phyloP scores from a whole-genome alignment of 139 green algal genomes.

The Coelastrella sp. region DNA sequence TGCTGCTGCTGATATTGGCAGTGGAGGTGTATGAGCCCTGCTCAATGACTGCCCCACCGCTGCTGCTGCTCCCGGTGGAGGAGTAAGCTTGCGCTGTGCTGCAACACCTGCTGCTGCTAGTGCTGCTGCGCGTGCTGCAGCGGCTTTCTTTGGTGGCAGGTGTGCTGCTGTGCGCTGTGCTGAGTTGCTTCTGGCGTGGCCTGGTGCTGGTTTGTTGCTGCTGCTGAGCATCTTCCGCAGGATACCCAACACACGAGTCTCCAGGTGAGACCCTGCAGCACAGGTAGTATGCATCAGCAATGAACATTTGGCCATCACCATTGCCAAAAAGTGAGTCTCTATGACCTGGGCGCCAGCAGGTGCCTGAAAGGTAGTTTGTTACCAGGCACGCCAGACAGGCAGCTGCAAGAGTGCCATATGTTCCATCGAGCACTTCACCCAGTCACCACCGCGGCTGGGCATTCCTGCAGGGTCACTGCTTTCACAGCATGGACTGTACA shows the following conservation, averaged over 20 bases:
- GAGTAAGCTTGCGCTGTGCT: neutral
- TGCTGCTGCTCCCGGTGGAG: neutral
- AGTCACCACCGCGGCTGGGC: too few relatives aligned
- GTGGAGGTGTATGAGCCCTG: too few relatives aligned
- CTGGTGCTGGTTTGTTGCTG: conserved; percentile 27
- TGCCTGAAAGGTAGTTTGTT: too few relatives aligned
- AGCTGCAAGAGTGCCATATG: too few relatives aligned
- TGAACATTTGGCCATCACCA: too few relatives aligned
- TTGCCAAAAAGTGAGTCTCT: too few relatives aligned
- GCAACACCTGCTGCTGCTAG: conserved; percentile 18
- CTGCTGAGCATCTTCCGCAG: conserved; percentile 80
- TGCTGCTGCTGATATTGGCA: neutral
- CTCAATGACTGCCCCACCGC: neutral
- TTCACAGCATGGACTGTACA: too few relatives aligned
- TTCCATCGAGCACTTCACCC: too few relatives aligned
- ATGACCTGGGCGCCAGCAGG: too few relatives aligned
- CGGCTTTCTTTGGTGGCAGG: conserved; percentile 23
- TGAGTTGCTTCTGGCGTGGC: neutral
- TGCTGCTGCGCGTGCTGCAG: conserved; percentile 23
- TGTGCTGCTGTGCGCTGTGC: neutral
- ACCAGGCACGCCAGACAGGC: too few relatives aligned
- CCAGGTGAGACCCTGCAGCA: conserved; percentile 84
- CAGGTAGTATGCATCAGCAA: neutral
- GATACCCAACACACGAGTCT: conserved; percentile 86
- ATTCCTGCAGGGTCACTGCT: too few relatives aligned